Evolutionary conservation across 345 rosid species (phyloP).

Genomic region (Rhodamnia argentea): DNA sequence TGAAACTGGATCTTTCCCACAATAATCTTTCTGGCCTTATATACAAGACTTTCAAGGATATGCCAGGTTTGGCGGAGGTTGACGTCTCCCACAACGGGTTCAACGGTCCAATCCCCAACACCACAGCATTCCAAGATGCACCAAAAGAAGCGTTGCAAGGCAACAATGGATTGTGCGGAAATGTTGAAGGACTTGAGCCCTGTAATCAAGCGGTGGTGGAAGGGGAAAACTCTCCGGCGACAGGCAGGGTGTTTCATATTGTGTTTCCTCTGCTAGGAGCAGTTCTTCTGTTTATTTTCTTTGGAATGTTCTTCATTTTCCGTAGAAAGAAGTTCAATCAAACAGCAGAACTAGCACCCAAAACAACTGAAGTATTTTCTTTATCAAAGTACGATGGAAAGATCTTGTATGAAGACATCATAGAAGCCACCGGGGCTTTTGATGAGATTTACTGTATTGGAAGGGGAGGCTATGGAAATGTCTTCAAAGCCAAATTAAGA

Average conservation of each 20-base stretch:
- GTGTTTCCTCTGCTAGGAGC: background rate
- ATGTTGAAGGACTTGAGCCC: background rate
- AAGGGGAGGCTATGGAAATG: constrained; percentile 13
- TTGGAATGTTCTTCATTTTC: background rate
- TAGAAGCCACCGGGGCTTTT: constrained; percentile 3
- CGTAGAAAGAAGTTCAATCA: background rate
- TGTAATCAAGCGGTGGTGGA: background rate
- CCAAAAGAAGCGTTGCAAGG: background rate
- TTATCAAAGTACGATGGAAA: background rate
- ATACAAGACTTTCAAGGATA: background rate
- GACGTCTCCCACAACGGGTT: constrained; percentile 23
- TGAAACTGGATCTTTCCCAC: constrained; percentile 12
- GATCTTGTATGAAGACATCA: constrained; percentile 11
- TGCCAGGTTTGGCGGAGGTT: background rate
- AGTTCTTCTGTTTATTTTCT: background rate
- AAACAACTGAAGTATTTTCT: too few species aligned
- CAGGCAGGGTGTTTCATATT: background rate
- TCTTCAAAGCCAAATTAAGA: constrained; percentile 15
- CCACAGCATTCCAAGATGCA: constrained; percentile 15
- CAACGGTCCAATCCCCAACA: constrained; percentile 23
- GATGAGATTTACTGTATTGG: constrained; percentile 10
- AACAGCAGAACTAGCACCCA: background rate
- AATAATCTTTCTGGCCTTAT: constrained; percentile 20
- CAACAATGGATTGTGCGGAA: constrained; percentile 19
- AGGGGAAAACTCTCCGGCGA: background rate